These are phyloP conservation scores for Calonectria henricotiae DNA, from an alignment of 2,329 filamentous ascomycete genomes.

Conservation along the genomic window DNA sequence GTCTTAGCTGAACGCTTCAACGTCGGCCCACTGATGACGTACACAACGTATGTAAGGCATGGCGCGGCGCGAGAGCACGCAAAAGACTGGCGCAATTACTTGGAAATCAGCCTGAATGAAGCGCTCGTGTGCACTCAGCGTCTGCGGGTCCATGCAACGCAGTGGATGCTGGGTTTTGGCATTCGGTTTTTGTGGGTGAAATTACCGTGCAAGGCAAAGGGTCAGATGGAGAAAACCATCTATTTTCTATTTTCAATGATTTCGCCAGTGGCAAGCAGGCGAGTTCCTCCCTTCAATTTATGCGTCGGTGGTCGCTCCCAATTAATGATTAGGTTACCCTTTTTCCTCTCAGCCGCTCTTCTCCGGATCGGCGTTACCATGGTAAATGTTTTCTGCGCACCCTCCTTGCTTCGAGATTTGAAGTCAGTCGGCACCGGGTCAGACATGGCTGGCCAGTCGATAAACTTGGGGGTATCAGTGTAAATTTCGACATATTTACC, in stretches of 20 bases:
- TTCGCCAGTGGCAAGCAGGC: conserved; percentile 36
- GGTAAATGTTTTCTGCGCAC: conserved; percentile 7
- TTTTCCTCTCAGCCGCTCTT: conserved; percentile 22
- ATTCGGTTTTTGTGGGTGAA: conserved; percentile 25
- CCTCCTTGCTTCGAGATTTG: conserved; percentile 25
- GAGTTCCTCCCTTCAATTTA: conserved; percentile 30
- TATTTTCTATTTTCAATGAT: conserved; percentile 26
- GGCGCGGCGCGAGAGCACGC: neutral
- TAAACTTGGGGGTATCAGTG: conserved; percentile 43
- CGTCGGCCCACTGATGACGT: neutral
- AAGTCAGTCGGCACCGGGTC: conserved; percentile 25
- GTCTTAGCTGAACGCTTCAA: conserved; percentile 26
- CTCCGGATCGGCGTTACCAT: conserved; percentile 25
- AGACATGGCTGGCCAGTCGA: conserved; percentile 49
- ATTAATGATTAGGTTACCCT: conserved; percentile 38
- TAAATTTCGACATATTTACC: conserved; percentile 36
- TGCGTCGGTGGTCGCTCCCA: conserved; percentile 39
- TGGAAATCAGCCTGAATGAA: neutral
- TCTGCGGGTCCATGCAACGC: conserved; percentile 5
- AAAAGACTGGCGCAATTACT: neutral
- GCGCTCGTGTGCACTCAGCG: neutral
- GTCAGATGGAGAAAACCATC: neutral
- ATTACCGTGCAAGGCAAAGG: neutral
- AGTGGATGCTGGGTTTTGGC: conserved; percentile 4
- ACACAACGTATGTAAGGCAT: neutral